Evolutionary conservation across 2,329 filamentous ascomycete genomes (phyloP).

Genomic region (Furcasterigmium sp.): DNA sequence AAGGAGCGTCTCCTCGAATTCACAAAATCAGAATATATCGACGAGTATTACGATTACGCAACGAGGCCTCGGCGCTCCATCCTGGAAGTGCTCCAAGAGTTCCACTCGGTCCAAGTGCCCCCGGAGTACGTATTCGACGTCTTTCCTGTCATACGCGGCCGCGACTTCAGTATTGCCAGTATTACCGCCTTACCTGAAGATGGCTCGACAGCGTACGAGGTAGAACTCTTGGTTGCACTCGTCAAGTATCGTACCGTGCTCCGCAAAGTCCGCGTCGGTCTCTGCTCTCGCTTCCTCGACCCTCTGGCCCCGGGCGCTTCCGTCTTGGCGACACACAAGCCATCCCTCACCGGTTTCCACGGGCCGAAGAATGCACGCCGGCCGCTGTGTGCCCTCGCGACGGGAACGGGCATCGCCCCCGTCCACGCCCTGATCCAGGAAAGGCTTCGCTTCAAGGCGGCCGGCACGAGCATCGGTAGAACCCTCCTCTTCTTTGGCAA

Average conservation of each 20-base stretch:
- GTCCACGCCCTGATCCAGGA: slow-evolving; percentile 78
- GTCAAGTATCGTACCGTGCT: slow-evolving; percentile 90
- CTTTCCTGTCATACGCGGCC: slow-evolving; percentile 77
- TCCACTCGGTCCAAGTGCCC: slow-evolving; percentile 76
- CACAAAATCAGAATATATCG: slow-evolving; percentile 69
- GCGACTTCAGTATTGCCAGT: slow-evolving; percentile 90
- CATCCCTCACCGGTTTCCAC: slow-evolving; percentile 35
- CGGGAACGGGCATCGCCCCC: slow-evolving; percentile 83
- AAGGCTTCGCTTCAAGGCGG: slow-evolving; percentile 34
- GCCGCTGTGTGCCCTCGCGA: slow-evolving; percentile 73
- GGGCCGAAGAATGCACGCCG: slow-evolving; percentile 27
- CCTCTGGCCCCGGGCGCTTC: slow-evolving; percentile 52
- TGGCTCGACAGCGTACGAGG: slow-evolving; percentile 24
- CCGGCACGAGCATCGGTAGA: slow-evolving; percentile 11
- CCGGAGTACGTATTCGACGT: slow-evolving; percentile 65
- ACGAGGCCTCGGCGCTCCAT: slow-evolving; percentile 86
- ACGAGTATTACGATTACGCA: slow-evolving; percentile 95
- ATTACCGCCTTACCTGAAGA: slow-evolving; percentile 42
- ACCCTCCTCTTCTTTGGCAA: slow-evolving; percentile 77
- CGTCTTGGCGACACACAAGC: slow-evolving; percentile 56
- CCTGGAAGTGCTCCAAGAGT: slow-evolving; percentile 87
- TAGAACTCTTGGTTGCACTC: slow-evolving; percentile 78
- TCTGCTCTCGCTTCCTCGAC: slow-evolving; percentile 84
- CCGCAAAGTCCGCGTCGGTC: slow-evolving; percentile 74
- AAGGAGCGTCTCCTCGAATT: slow-evolving; percentile 81